Evolutionary conservation across 2,329 filamentous ascomycete genomes (phyloP).

Genomic region (Graphilbum fragrans): DNA sequence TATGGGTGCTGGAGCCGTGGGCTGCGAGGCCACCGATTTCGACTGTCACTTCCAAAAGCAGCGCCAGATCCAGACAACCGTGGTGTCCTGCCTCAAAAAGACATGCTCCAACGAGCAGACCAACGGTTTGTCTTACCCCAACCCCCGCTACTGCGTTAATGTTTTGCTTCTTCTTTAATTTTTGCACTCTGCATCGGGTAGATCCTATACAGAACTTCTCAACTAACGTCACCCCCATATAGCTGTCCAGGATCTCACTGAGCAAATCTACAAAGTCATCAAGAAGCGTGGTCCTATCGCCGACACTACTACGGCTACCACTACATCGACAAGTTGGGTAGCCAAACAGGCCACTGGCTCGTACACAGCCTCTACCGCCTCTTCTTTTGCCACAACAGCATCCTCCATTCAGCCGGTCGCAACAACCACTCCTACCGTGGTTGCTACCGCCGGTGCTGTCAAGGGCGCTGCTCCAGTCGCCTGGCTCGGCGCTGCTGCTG

Average conservation of each 20-base stretch:
- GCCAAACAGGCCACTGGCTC: not conserved
- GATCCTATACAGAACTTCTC: too few species aligned
- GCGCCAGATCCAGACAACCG: conserved; percentile 1
- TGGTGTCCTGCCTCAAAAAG: conserved; percentile 8
- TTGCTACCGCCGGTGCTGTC: conserved; percentile 5
- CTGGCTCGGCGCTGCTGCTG: conserved; percentile 3
- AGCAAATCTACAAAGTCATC: not conserved
- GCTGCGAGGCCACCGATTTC: conserved; percentile 8
- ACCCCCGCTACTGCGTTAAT: not conserved
- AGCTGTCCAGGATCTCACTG: not conserved
- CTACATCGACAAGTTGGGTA: not conserved
- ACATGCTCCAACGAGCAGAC: conserved; percentile 5
- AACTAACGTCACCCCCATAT: too few species aligned
- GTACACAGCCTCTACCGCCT: not conserved
- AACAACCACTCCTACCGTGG: not conserved
- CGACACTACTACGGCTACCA: not conserved
- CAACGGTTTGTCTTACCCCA: not conserved
- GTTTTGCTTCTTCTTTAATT: not conserved
- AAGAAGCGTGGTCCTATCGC: not conserved
- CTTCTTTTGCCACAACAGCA: not conserved
- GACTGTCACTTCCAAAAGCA: conserved; percentile 10
- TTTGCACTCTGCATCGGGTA: too few species aligned
- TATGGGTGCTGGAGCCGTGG: conserved; percentile 7
- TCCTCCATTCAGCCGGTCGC: conserved; percentile 1
- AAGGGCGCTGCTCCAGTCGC: not conserved